Conservation (phyloP, 1,284 basidiomycete species). For the Pseudozyma hubeiensis region DNA sequence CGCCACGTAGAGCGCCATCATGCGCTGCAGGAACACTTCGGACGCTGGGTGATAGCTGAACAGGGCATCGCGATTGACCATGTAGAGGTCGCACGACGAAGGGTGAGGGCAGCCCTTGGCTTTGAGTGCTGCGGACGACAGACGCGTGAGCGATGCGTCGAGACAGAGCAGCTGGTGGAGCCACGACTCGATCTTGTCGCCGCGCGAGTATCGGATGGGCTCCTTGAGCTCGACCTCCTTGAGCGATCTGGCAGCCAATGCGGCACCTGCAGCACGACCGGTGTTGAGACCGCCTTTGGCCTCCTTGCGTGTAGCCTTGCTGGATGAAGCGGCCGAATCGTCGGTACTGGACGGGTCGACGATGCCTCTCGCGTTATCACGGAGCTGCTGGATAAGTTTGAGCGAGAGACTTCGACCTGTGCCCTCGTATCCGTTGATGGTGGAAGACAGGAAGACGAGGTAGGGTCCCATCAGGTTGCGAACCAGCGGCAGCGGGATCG, state of each 20-base stretch:
- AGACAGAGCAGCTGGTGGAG: conserved; percentile 90
- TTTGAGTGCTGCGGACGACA: conserved; percentile 68
- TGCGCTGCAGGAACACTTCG: conserved; percentile 94
- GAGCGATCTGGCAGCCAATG: conserved; percentile 77
- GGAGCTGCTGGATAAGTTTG: conserved; percentile 96
- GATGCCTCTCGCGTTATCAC: conserved; percentile 76
- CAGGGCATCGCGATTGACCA: conserved; percentile 93
- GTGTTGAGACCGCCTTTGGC: conserved; percentile 47
- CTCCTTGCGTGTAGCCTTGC: conserved; percentile 71
- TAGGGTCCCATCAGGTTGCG: conserved; percentile 95
- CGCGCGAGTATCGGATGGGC: conserved; percentile 90
- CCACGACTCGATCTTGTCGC: conserved; percentile 94
- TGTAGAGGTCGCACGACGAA: conserved; percentile 91
- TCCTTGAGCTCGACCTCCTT: conserved; percentile 95
- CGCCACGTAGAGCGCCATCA: conserved; percentile 98
- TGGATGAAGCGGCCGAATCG: conserved; percentile 72
- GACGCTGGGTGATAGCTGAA: conserved; percentile 98
- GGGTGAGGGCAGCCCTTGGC: conserved; percentile 78
- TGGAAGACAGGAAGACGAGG: conserved; percentile 97
- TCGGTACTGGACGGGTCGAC: conserved; percentile 47
- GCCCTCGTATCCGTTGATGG: conserved; percentile 99
- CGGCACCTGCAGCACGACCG: conserved; percentile 55
- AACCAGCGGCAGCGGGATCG: conserved; percentile 94
- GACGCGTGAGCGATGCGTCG: conserved; percentile 82
- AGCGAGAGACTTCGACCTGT: conserved; percentile 96